Base-by-base conservation (phyloP, 176 grass and related monocot species). In the Pontederia crassipes region DNA sequence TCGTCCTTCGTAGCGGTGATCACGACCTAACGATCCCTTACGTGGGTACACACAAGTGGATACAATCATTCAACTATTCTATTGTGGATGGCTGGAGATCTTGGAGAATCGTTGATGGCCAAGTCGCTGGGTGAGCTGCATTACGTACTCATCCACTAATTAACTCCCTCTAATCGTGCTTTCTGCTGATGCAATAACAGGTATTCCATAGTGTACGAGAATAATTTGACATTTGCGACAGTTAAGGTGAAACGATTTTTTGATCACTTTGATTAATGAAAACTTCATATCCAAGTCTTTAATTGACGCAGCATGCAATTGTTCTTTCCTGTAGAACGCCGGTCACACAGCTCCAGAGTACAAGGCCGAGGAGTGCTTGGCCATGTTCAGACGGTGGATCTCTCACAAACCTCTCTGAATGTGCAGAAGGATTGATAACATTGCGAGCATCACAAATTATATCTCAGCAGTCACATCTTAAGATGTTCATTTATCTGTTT, bases 31-130 rank as follows among this genome's bases (percentile, higher is more conserved):
- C 0, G 5, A 8, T 69, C 10, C 65, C 74, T 16, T 62, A 49
- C 40, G 10, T 75, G 24, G 72, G 61, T 2, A 75, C 72, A 49
- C 16, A 59, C 16, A 62, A 61, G 20, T 75, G 62, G 72, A 51
- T 75, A 57, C 48, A 47, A 50, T 66, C 53, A 2, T 52, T 75
- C 40, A 45, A 66, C 48, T 75, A 51, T 45, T 40, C 72, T 45
- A 27, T 75, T 67, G 72, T 66, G 54, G 72, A 75, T 59, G 45
- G 58, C 54, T 67, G 62, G 72, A 65, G 72, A 20, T 66, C 72
- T 28, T 67, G 62, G 72, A 16, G 13, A 9, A 24, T 24, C 20
- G 45, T 75, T 12, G 26, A 56, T 13, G 54, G 54, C 0, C 72
- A 52, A 59, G 54, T 58, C 14, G 58, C 58, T 4, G 74, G 74